A percentile compares a stretch with the other conserved stretches of the same genome.
phyloP scores from a whole-genome alignment of 805 yeast genomes.

The Maudiozyma pseudohumilis region DNA sequence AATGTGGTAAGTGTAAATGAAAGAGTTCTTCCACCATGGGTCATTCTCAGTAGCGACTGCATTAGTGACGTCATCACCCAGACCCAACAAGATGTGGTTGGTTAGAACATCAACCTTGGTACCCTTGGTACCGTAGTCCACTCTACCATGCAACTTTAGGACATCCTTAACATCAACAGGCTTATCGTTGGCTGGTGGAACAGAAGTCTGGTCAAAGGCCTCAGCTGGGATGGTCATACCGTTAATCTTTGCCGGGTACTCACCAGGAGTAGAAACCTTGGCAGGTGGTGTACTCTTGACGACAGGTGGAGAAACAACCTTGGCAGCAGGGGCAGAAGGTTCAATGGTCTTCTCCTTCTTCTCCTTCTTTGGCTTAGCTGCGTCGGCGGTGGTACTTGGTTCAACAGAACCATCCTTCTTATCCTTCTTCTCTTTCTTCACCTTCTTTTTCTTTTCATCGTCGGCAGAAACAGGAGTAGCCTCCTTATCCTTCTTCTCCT shows the following conservation, averaged over 20 bases:
- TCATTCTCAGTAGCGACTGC: slow-evolving; percentile 3
- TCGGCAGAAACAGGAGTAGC: not conserved
- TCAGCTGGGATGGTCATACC: slow-evolving; percentile 3
- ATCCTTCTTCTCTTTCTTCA: slow-evolving; percentile 4
- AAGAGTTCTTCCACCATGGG: slow-evolving; percentile 17
- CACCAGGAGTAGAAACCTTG: not conserved
- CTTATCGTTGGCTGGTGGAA: slow-evolving; percentile 1
- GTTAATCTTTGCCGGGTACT: not conserved
- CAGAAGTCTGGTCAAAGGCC: slow-evolving; percentile 9
- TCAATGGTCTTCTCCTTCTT: slow-evolving; percentile 2
- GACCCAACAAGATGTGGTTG: slow-evolving; percentile 11
- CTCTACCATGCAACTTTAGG: slow-evolving; percentile 9
- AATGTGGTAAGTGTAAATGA: slow-evolving; percentile 14
- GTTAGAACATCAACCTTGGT: slow-evolving; percentile 17
- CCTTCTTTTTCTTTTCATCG: slow-evolving; percentile 3
- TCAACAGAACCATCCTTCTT: not conserved
- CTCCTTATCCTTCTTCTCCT: not conserved
- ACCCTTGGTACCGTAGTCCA: slow-evolving; percentile 20
- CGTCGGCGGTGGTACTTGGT: not conserved
- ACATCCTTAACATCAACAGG: slow-evolving; percentile 5
- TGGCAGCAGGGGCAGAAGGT: not conserved
- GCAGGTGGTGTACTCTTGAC: not conserved
- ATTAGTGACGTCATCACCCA: slow-evolving; percentile 12
- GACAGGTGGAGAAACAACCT: not conserved
- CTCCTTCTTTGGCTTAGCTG: slow-evolving; percentile 1